Conservation (phyloP, 2,329 filamentous ascomycete species). For the Epichloe bromicola region DNA sequence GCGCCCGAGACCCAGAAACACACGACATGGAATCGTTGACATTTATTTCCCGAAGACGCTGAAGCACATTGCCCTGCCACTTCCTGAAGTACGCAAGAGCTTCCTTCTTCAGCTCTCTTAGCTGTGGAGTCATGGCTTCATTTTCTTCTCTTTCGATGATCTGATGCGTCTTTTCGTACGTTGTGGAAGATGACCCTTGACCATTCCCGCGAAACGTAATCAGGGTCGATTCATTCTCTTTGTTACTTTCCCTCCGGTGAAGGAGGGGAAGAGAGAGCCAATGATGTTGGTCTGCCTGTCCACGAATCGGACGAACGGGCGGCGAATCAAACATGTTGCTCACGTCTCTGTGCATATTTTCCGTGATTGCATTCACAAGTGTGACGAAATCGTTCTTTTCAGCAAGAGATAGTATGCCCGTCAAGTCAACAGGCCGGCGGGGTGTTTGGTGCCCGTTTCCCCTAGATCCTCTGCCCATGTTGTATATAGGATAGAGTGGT, state of each 20-base stretch:
- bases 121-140: slow-evolving; percentile 27
- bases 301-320: slow-evolving; percentile 18
- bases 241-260: slow-evolving; percentile 10
- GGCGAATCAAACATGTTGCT: slow-evolving; percentile 38
- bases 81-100: slow-evolving; percentile 61
- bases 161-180: slow-evolving; percentile 16
- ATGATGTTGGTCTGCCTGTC: slow-evolving; percentile 18
- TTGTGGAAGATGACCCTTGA: slow-evolving; percentile 7
- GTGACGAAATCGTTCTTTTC: slow-evolving; percentile 40
- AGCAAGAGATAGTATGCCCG: slow-evolving; percentile 30
- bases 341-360: slow-evolving; percentile 41
- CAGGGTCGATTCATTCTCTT: slow-evolving; percentile 10
- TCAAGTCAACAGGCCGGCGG: slow-evolving; percentile 38
- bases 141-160: slow-evolving; percentile 20
- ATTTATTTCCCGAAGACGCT: slow-evolving; percentile 56
- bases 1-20: slow-evolving; percentile 18
- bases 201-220: slow-evolving; percentile 4
- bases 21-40: slow-evolving; percentile 27
- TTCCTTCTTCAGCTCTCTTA: slow-evolving; percentile 56
- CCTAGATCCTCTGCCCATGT: slow-evolving; percentile 28
- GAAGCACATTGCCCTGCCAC: slow-evolving; percentile 62
- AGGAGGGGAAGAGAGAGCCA: slow-evolving; percentile 24
- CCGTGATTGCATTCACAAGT: slow-evolving; percentile 38
- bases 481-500: slow-evolving; percentile 2
- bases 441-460: slow-evolving; percentile 19